Evolutionary conservation across 495 filamentous ascomycete genomes (phyloP).

Genomic region (Daldinia bambusicola): DNA sequence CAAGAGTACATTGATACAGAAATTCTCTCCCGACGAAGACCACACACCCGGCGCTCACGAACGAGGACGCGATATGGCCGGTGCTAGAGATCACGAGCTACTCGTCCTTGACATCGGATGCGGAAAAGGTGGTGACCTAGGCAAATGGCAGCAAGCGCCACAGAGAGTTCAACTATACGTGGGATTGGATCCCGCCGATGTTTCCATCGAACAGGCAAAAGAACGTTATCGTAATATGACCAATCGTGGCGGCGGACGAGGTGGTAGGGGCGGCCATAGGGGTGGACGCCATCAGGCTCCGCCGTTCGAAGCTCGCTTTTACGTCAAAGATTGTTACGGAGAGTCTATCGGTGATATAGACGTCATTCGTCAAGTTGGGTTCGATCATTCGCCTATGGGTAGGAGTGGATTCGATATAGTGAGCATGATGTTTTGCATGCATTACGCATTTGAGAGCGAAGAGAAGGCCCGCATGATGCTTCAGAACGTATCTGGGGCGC

Average conservation of each 20-base stretch:
- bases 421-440: constrained; percentile 99
- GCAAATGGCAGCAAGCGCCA: constrained; percentile 93
- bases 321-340: constrained; percentile 88
- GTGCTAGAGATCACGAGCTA: constrained; percentile 63
- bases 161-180: constrained; percentile 88
- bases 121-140: constrained; percentile 94
- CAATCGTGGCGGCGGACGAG: constrained; percentile 64
- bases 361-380: constrained; percentile 83
- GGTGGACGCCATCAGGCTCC: constrained; percentile 60
- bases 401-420: constrained; percentile 91
- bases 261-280: constrained; percentile 58
- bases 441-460: constrained; percentile 96
- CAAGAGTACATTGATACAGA: constrained; percentile 95
- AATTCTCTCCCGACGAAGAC: constrained; percentile 88
- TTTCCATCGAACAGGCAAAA: constrained; percentile 87
- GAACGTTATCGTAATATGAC: constrained; percentile 82
- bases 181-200: constrained; percentile 89
- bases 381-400: constrained; percentile 72
- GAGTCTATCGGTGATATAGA: constrained; percentile 80
- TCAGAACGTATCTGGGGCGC: constrained; percentile 83
- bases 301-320: constrained; percentile 85
- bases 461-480: constrained; percentile 90
- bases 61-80: constrained; percentile 58
- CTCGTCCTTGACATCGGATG: constrained; percentile 93
- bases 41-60: constrained; percentile 64